phyloP scores from a whole-genome alignment of 331 rosid genomes.

The Pyrus hybrid region DNA sequence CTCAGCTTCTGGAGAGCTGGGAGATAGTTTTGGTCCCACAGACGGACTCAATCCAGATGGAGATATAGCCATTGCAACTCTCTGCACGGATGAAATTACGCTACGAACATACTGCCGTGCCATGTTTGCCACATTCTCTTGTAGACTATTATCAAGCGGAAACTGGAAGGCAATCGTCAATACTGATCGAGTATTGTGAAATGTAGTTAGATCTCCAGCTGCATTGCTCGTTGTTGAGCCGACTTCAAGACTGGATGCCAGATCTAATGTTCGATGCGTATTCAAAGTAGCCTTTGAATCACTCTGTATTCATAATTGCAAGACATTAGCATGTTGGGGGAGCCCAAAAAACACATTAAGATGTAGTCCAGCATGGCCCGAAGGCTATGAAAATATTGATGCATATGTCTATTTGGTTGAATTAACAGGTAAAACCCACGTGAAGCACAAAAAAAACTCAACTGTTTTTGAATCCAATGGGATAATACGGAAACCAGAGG shows the following conservation, averaged over 20 bases:
- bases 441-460: constrained; percentile 34
- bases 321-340: not conserved
- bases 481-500: constrained; percentile 88
- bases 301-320: constrained; percentile 33
- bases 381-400: not conserved
- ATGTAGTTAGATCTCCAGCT: constrained; percentile 35
- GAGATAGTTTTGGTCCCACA: constrained; percentile 54
- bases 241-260: constrained; percentile 84
- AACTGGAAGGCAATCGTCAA: constrained; percentile 96
- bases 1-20: constrained; percentile 77
- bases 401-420: not conserved
- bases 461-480: constrained; percentile 90
- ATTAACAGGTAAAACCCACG: not conserved
- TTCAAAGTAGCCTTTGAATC: constrained; percentile 51
- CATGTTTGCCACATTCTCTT: constrained; percentile 75
- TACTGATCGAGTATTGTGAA: constrained; percentile 63
- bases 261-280: constrained; percentile 62
- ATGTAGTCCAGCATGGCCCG: not conserved
- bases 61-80: constrained; percentile 92
- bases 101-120: constrained; percentile 84
- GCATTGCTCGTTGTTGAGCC: constrained; percentile 44
- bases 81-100: constrained; percentile 84
- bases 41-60: constrained; percentile 63
- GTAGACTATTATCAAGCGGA: constrained; percentile 68
- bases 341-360: not conserved